Percentiles rank a stretch among this genome's conserved stretches.
These are phyloP conservation scores for Daldinia eschscholtzii DNA, from an alignment of 2,329 filamentous ascomycete genomes.

Conservation along the genomic window DNA sequence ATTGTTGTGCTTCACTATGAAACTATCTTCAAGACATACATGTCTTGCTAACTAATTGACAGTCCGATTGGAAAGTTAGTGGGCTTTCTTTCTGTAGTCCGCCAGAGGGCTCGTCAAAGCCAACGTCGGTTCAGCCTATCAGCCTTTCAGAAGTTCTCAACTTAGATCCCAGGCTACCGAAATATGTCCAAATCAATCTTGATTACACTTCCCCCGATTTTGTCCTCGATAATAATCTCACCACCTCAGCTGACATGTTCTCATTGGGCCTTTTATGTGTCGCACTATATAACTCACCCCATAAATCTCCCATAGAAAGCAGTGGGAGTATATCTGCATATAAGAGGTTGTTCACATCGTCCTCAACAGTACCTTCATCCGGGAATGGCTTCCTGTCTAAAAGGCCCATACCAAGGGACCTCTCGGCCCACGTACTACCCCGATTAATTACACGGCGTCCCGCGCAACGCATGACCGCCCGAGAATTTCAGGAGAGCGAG, in stretches of 20 bases:
- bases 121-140: slow-evolving; percentile 82
- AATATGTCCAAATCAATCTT: slow-evolving; percentile 86
- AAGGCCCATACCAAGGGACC: slow-evolving; percentile 81
- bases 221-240: slow-evolving; percentile 89
- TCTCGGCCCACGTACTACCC: slow-evolving; percentile 81
- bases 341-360: slow-evolving; percentile 83
- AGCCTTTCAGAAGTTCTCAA: slow-evolving; percentile 87
- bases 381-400: slow-evolving; percentile 88
- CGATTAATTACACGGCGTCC: slow-evolving; percentile 88
- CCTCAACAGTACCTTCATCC: slow-evolving; percentile 81
- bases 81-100: slow-evolving; percentile 92
- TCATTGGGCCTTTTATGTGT: slow-evolving; percentile 90
- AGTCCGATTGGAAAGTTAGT: slow-evolving; percentile 98
- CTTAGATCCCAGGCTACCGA: slow-evolving; percentile 85
- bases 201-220: slow-evolving; percentile 97
- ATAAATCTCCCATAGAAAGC: slow-evolving; percentile 85
- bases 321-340: slow-evolving; percentile 86
- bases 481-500: slow-evolving; percentile 92
- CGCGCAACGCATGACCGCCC: slow-evolving; percentile 86
- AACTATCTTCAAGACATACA: background rate
- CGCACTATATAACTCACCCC: slow-evolving; percentile 94
- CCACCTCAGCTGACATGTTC: slow-evolving; percentile 89
- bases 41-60: slow-evolving; percentile 50
- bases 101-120: slow-evolving; percentile 78
- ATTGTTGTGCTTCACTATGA: background rate